Conservation (phyloP, 2,329 filamentous ascomycete species). For the Cytospora schulzeri region DNA sequence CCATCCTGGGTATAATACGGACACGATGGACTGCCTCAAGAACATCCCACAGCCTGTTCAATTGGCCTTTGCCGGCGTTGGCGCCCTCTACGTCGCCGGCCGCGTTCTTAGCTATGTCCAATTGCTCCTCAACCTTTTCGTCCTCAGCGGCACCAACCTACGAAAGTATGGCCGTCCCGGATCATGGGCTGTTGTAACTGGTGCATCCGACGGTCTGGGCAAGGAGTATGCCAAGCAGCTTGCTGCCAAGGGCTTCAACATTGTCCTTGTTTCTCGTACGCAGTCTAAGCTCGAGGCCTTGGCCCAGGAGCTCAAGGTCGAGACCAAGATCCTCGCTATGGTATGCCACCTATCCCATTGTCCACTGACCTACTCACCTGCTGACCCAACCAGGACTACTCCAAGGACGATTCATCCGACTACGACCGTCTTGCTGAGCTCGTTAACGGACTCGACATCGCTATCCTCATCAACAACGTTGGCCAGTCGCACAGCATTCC, state of each 20-base stretch:
- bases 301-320: conserved; percentile 72
- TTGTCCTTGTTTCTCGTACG: conserved; percentile 95
- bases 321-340: conserved; percentile 84
- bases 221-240: conserved; percentile 95
- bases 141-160: conserved; percentile 72
- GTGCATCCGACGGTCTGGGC: conserved; percentile 93
- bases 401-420: conserved; percentile 75
- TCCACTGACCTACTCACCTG: neutral
- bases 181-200: conserved; percentile 92
- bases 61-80: conserved; percentile 54
- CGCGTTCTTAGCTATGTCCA: conserved; percentile 61
- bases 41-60: conserved; percentile 49
- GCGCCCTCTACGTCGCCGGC: conserved; percentile 59
- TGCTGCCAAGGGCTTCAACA: conserved; percentile 88
- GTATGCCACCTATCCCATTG: neutral
- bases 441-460: conserved; percentile 74
- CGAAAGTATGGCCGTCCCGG: conserved; percentile 88
- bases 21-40: conserved; percentile 36
- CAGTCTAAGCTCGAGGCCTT: conserved; percentile 83
- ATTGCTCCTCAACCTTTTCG: conserved; percentile 67
- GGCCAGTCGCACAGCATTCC: conserved; percentile 93
- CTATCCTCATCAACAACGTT: conserved; percentile 94
- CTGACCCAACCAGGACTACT: conserved; percentile 66
- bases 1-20: conserved; percentile 3
- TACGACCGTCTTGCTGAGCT: conserved; percentile 73